A percentile compares a stretch with the other conserved stretches of the same genome.
These are phyloP conservation scores for Rhododendron henanense DNA, from an alignment of 148 eudicot species.

Conservation along the genomic window DNA sequence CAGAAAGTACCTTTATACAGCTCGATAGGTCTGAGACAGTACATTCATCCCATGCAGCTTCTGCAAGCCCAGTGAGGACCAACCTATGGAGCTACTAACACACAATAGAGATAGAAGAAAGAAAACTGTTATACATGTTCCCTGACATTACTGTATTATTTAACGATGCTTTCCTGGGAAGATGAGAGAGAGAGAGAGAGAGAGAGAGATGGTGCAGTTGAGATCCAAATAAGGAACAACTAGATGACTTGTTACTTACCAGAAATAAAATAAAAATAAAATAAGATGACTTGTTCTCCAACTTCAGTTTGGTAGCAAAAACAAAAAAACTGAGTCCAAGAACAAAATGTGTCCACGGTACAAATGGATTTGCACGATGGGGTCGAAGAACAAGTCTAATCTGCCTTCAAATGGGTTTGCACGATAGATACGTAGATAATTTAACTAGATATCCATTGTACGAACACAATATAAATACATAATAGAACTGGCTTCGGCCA, in stretches of 20 bases:
- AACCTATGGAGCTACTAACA: background rate
- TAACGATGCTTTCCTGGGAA: background rate
- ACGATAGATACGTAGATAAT: too few relatives aligned
- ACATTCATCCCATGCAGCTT: slow-evolving; percentile 3
- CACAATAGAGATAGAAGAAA: background rate
- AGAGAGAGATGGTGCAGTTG: background rate
- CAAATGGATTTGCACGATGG: background rate
- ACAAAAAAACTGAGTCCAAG: background rate
- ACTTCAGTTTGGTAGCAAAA: background rate
- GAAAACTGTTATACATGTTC: background rate
- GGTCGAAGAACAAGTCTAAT: too few relatives aligned
- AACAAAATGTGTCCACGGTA: too few relatives aligned
- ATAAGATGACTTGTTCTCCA: background rate
- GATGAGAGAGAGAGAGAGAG: background rate
- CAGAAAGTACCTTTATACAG: background rate
- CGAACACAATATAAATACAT: too few relatives aligned
- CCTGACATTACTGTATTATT: background rate
- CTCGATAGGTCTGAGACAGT: background rate
- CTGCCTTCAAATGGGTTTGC: background rate
- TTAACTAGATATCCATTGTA: too few relatives aligned
- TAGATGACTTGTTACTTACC: background rate
- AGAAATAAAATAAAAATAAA: too few relatives aligned
- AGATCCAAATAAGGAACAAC: background rate
- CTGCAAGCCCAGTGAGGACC: background rate
- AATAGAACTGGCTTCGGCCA: too few relatives aligned